phyloP scores from a whole-genome alignment of 352 stramenopile genomes.

The Phytophthora colocasiae region DNA sequence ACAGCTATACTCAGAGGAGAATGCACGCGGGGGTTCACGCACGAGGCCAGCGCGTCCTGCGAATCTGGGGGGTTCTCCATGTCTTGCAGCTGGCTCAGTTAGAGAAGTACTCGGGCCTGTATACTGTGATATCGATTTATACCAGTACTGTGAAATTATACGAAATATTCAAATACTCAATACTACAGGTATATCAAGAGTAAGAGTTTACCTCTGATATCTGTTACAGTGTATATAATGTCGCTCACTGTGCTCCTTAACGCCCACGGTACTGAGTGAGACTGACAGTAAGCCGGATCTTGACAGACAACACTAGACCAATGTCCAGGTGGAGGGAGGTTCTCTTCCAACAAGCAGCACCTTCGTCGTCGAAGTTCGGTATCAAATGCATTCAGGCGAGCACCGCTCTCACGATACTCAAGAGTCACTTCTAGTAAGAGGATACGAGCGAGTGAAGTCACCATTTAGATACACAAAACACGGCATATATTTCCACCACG shows the following conservation, averaged over 20 bases:
- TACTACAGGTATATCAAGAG: no score
- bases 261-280: no score
- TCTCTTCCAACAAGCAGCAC: conserved; percentile 33
- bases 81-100: neutral
- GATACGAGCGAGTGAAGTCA: neutral
- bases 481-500: conserved; percentile 30
- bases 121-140: no score
- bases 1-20: neutral
- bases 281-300: no score
- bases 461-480: conserved; percentile 28
- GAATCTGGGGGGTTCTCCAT: conserved; percentile 32
- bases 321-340: conserved; percentile 36
- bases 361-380: conserved; percentile 36
- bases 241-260: no score
- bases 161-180: no score
- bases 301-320: no score
- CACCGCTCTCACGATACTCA: conserved; percentile 36
- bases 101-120: no score
- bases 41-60: conserved; percentile 58
- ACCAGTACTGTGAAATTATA: no score
- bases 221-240: no score
- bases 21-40: conserved; percentile 13
- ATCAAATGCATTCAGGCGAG: conserved; percentile 70
- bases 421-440: conserved; percentile 18
- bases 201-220: no score